Evolutionary conservation across 768 basidiomycete species (phyloP).

Genomic region (Termitomyces sp.): DNA sequence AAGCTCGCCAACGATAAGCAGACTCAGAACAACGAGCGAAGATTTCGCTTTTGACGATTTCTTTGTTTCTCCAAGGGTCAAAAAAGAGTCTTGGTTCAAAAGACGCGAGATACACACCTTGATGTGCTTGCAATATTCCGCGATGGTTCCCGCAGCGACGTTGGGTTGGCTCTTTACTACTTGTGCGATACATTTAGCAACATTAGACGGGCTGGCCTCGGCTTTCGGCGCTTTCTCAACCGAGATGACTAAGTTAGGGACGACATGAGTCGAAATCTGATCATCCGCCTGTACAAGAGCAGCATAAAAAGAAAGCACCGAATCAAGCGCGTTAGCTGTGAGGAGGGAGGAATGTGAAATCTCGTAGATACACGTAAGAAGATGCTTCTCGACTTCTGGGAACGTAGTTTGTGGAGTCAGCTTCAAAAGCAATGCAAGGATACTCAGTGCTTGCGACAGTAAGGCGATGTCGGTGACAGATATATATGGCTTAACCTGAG

Average conservation of each 20-base stretch:
- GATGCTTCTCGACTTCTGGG: slow-evolving; percentile 69
- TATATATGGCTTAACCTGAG: slow-evolving; percentile 73
- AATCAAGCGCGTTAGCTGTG: slow-evolving; percentile 72
- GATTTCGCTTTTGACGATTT: slow-evolving; percentile 57
- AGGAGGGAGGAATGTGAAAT: slow-evolving; percentile 78
- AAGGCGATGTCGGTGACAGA: slow-evolving; percentile 72
- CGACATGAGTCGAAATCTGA: slow-evolving; percentile 76
- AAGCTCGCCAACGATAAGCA: slow-evolving; percentile 88
- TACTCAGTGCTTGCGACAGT: slow-evolving; percentile 64
- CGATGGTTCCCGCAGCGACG: slow-evolving; percentile 78
- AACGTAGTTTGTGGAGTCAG: slow-evolving; percentile 62
- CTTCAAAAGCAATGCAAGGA: slow-evolving; percentile 64
- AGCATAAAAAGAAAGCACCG: slow-evolving; percentile 75
- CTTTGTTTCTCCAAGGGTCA: slow-evolving; percentile 19
- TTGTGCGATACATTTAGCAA: slow-evolving; percentile 81
- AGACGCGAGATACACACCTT: slow-evolving; percentile 42
- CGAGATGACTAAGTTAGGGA: slow-evolving; percentile 65
- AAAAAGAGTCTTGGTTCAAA: neutral
- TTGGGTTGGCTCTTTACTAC: slow-evolving; percentile 67
- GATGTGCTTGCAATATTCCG: slow-evolving; percentile 76
- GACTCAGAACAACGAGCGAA: slow-evolving; percentile 69
- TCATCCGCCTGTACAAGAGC: slow-evolving; percentile 79
- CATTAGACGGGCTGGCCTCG: slow-evolving; percentile 58
- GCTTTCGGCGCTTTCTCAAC: slow-evolving; percentile 59
- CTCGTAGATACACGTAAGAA: slow-evolving; percentile 58